These are phyloP conservation scores for Platanthera guangdongensis DNA, from an alignment of 106 monocot genomes.

Conservation along the genomic window DNA sequence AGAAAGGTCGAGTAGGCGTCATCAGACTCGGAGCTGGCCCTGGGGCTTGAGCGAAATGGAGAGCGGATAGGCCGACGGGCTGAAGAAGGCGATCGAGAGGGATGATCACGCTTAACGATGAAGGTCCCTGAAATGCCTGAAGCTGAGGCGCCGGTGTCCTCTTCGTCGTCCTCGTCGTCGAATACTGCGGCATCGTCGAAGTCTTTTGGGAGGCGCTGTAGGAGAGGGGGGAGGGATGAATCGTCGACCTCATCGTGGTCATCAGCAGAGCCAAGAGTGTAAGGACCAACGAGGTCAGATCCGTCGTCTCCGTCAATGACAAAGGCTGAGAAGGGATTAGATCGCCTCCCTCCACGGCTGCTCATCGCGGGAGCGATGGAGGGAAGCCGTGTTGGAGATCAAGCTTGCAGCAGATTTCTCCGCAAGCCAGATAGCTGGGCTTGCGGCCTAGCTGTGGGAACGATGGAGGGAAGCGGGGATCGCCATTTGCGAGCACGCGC, in stretches of 20 bases:
- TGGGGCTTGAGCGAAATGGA: conserved; percentile 37
- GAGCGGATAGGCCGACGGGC: conserved; percentile 21
- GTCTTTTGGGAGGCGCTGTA: conserved; percentile 91
- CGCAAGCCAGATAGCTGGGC: background rate
- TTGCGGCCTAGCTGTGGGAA: background rate
- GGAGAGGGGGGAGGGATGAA: conserved; percentile 83
- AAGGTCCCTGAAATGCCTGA: conserved; percentile 46
- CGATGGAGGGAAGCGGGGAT: no score
- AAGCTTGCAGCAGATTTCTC: background rate
- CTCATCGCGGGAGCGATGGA: background rate
- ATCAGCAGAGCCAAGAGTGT: background rate
- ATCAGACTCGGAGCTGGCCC: conserved; percentile 21
- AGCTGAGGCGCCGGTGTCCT: conserved; percentile 11
- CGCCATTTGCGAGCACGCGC: no score
- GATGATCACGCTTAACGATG: conserved; percentile 47
- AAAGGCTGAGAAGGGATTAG: conserved; percentile 79
- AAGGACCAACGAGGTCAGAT: conserved; percentile 8
- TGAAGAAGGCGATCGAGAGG: conserved; percentile 10
- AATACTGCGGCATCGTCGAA: conserved; percentile 52
- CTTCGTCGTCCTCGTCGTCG: conserved; percentile 34
- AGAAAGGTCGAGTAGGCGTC: conserved; percentile 68
- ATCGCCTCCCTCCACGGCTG: conserved; percentile 14
- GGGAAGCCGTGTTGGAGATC: background rate
- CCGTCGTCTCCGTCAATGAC: conserved; percentile 59
- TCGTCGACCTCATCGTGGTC: conserved; percentile 60